Conservation (phyloP, 169 alveolate species). For the Miamiensis avidus region DNA sequence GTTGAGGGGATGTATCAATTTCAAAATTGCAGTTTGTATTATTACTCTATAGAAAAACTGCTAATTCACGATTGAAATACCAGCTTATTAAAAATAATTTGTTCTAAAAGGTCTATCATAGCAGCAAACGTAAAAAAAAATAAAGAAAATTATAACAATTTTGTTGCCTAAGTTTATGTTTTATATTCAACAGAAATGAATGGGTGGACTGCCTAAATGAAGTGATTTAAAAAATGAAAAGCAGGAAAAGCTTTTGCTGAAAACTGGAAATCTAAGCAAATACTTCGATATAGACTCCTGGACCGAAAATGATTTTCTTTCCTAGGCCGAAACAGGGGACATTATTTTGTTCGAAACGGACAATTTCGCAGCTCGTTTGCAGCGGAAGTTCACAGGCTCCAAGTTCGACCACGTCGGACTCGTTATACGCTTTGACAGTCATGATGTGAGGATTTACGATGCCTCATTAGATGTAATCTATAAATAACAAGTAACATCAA, state of each 20-base stretch:
- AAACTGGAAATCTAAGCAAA: background rate
- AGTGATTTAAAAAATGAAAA: background rate
- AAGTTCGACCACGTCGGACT: background rate
- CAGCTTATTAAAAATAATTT: background rate
- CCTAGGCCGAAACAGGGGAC: background rate
- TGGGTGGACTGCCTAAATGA: background rate
- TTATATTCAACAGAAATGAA: background rate
- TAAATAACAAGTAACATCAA: background rate
- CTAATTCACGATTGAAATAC: background rate
- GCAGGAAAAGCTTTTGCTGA: background rate
- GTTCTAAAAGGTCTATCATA: background rate
- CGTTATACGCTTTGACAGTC: background rate
- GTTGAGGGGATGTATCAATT: background rate
- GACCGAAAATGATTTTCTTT: background rate
- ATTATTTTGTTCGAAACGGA: background rate
- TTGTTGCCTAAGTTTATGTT: too few species aligned
- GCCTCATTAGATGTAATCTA: background rate
- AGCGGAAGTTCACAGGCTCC: background rate
- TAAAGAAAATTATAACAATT: too few species aligned
- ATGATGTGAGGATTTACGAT: background rate
- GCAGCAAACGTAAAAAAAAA: background rate
- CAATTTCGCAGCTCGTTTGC: background rate
- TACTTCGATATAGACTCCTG: background rate
- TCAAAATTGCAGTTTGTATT: background rate
- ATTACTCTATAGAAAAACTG: too few species aligned